Conservation (phyloP, 2,329 filamentous ascomycete species). For the Arthrobotrys sinensis region DNA sequence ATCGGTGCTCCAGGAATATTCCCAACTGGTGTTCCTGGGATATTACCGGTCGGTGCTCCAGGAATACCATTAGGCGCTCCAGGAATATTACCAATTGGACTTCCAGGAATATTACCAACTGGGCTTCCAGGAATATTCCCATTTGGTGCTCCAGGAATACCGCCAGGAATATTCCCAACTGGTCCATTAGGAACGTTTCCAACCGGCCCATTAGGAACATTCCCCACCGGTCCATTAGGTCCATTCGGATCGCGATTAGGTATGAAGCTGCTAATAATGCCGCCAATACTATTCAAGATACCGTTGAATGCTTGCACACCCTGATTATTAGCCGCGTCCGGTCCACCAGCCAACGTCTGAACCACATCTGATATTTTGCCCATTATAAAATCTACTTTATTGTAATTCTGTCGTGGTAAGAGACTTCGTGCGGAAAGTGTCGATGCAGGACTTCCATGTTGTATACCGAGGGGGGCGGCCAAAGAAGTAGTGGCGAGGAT, state of each 20-base stretch:
- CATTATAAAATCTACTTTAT: slow-evolving; percentile 7
- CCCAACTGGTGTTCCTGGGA: neutral
- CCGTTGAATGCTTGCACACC: slow-evolving; percentile 1
- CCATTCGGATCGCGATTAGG: slow-evolving; percentile 9
- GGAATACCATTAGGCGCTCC: neutral
- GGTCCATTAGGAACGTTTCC: neutral
- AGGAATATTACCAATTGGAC: slow-evolving; percentile 11
- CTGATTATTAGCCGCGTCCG: slow-evolving; percentile 7
- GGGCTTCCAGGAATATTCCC: neutral
- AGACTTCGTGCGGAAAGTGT: neutral
- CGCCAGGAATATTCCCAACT: neutral
- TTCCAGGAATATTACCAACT: neutral
- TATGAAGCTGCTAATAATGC: slow-evolving; percentile 20
- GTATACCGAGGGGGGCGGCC: neutral
- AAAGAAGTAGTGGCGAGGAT: neutral
- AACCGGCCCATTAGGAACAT: neutral
- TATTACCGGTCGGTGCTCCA: neutral
- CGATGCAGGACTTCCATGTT: neutral
- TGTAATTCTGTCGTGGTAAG: neutral
- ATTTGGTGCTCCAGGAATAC: neutral
- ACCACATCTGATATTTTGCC: slow-evolving; percentile 18
- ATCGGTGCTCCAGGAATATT: neutral
- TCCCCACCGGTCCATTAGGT: neutral
- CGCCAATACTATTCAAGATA: neutral
- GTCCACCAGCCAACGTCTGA: slow-evolving; percentile 8